Conservation (phyloP, 116 monocot species). For the Phalaenopsis hybrid region DNA sequence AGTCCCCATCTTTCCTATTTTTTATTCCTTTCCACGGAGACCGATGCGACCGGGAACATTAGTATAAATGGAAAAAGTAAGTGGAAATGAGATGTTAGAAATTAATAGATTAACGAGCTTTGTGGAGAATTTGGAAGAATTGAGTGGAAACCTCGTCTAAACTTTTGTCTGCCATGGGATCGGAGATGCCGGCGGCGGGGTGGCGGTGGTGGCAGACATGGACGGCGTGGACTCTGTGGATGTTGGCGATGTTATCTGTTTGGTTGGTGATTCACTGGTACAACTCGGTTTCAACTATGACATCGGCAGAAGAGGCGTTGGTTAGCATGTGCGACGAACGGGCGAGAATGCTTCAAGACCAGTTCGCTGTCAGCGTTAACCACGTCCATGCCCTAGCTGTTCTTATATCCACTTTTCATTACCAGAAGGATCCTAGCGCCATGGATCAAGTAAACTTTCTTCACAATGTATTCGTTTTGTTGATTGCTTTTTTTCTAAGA, state of each 20-base stretch:
- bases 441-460: constrained; percentile 59
- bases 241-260: constrained; percentile 7
- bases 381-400: constrained; percentile 86
- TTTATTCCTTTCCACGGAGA: neutral
- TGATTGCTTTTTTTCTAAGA: neutral
- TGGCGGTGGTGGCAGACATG: constrained; percentile 16
- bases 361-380: constrained; percentile 88
- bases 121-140: neutral
- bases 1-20: neutral
- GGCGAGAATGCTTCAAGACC: constrained; percentile 86
- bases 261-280: constrained; percentile 28
- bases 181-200: constrained; percentile 12
- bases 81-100: neutral
- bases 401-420: constrained; percentile 76
- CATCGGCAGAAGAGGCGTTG: constrained; percentile 32
- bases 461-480: neutral
- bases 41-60: neutral
- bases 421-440: constrained; percentile 56
- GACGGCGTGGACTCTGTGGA: constrained; percentile 17
- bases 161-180: constrained; percentile 2
- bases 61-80: neutral
- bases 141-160: neutral
- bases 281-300: constrained; percentile 25
- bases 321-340: constrained; percentile 72
- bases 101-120: neutral